phyloP scores from a whole-genome alignment of 23 red algal genomes.

The Gracilaria domingensis region DNA sequence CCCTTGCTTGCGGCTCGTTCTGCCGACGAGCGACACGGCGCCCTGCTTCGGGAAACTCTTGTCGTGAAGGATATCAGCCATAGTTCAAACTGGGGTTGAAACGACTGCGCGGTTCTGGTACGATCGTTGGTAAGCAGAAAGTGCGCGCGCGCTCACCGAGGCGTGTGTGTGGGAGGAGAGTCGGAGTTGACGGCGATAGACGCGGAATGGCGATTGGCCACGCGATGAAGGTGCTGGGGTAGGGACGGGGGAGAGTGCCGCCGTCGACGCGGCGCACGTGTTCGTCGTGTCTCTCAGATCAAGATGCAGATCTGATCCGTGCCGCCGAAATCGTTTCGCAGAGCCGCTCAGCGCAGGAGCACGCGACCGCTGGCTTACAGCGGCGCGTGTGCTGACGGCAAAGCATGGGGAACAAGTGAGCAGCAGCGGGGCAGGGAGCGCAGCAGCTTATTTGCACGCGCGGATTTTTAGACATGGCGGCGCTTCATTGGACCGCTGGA shows the following conservation, averaged over 20 bases:
- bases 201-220: too few relatives aligned
- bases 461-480: background rate
- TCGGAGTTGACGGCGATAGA: too few relatives aligned
- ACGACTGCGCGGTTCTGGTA: background rate
- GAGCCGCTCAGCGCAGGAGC: too few relatives aligned
- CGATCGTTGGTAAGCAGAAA: background rate
- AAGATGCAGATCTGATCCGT: background rate
- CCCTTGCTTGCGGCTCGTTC: constrained; percentile 77
- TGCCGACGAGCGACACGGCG: constrained; percentile 91
- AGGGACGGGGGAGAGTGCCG: too few relatives aligned
- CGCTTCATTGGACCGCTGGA: background rate
- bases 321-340: too few relatives aligned
- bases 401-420: background rate
- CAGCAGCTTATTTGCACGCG: background rate
- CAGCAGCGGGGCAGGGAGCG: background rate
- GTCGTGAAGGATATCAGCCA: constrained; percentile 83
- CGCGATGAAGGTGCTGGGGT: too few relatives aligned
- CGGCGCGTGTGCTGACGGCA: background rate
- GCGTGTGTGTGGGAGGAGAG: too few relatives aligned
- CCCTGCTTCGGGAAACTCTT: constrained; percentile 98
- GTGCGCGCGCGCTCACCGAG: too few relatives aligned
- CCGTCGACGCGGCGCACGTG: too few relatives aligned
- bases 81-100: background rate
- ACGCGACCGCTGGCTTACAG: background rate
- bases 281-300: background rate